A percentile compares a stretch with the other conserved stretches of the same genome.
phyloP scores from a whole-genome alignment of 1,139 yeast genomes.

The Scheffersomyces quercinus region DNA sequence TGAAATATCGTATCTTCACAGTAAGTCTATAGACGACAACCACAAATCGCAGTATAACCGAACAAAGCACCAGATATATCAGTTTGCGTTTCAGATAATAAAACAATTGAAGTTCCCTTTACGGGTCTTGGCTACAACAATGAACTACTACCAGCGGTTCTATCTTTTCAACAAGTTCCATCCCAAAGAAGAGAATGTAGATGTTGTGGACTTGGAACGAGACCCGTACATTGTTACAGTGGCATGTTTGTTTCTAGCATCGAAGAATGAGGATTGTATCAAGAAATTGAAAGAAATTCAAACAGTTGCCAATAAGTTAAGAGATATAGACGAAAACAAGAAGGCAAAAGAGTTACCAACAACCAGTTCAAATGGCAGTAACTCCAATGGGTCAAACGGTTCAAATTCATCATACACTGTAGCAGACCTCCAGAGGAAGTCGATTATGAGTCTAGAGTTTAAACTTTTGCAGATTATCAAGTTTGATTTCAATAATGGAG shows the following conservation, averaged over 20 bases:
- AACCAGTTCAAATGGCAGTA: background rate
- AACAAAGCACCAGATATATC: slow-evolving; percentile 55
- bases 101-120: slow-evolving; percentile 62
- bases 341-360: background rate
- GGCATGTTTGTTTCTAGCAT: slow-evolving; percentile 75
- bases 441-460: slow-evolving; percentile 60
- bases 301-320: slow-evolving; percentile 38
- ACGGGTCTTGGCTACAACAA: slow-evolving; percentile 63
- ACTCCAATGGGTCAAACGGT: background rate
- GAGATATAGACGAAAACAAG: slow-evolving; percentile 27
- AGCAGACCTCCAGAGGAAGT: slow-evolving; percentile 52
- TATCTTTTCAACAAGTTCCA: slow-evolving; percentile 60
- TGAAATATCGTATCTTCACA: slow-evolving; percentile 56
- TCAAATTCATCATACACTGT: slow-evolving; percentile 5
- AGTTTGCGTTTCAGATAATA: slow-evolving; percentile 54
- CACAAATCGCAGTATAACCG: slow-evolving; percentile 48
- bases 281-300: slow-evolving; percentile 72
- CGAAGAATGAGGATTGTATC: slow-evolving; percentile 86
- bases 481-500: slow-evolving; percentile 68
- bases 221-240: slow-evolving; percentile 61
- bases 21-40: slow-evolving; percentile 52
- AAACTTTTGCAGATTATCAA: slow-evolving; percentile 71
- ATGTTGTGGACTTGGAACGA: slow-evolving; percentile 26
- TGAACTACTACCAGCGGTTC: slow-evolving; percentile 72
- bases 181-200: slow-evolving; percentile 11